Conservation (phyloP, 371 early-diverging fungal genomes). For the Batkoa obscura region DNA sequence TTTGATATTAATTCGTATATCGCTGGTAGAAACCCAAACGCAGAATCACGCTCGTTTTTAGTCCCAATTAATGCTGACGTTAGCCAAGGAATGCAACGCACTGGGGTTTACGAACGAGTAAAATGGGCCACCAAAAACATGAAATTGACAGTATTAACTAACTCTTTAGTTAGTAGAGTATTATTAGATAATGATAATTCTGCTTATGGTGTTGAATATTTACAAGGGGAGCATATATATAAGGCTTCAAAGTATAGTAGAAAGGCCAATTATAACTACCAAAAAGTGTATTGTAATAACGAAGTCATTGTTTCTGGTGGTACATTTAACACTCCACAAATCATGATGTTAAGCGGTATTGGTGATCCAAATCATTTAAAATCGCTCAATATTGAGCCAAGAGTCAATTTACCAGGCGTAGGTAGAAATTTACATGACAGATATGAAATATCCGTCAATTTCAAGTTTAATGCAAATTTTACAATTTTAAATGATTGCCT, state of each 20-base stretch:
- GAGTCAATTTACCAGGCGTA: conserved; percentile 3
- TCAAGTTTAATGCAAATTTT: neutral
- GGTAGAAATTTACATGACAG: conserved; percentile 5
- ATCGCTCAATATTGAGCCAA: neutral
- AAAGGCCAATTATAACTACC: neutral
- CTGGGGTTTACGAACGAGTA: neutral
- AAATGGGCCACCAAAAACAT: neutral
- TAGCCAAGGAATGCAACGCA: neutral
- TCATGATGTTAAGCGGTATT: conserved; percentile 15
- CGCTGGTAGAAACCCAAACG: neutral
- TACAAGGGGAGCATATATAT: conserved; percentile 1
- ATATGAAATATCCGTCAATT: neutral
- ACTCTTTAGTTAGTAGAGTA: neutral
- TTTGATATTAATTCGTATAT: neutral
- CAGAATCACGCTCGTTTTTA: neutral
- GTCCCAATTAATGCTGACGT: conserved; percentile 1
- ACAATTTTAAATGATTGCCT: neutral
- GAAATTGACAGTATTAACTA: neutral
- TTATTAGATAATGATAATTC: neutral
- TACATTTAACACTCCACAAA: conserved; percentile 12
- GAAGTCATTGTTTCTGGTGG: conserved; percentile 14
- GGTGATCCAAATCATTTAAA: conserved; percentile 6
- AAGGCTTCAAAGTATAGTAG: neutral
- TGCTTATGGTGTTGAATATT: conserved; percentile 1
- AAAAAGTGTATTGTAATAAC: conserved; percentile 9